Evolutionary conservation across 768 basidiomycete genomes (phyloP).

Genomic region (Dioszegia crocea): DNA sequence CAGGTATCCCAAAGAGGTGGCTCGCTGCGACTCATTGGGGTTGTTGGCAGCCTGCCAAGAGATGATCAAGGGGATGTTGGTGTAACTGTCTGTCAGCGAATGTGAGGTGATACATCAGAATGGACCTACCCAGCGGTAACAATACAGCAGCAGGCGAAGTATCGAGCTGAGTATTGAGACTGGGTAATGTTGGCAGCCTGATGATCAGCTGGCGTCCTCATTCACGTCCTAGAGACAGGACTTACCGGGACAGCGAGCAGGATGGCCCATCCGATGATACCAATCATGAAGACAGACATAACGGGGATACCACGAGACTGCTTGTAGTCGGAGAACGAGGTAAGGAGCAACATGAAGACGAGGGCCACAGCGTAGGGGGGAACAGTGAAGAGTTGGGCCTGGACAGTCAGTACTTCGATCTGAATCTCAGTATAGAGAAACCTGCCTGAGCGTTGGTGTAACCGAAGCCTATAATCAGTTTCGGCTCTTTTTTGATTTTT

Average conservation of each 20-base stretch:
- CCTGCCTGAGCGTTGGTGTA: slow-evolving; percentile 28
- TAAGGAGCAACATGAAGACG: slow-evolving; percentile 47
- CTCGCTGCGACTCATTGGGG: slow-evolving; percentile 47
- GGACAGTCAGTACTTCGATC: background rate
- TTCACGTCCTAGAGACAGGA: background rate
- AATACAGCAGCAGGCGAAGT: slow-evolving; percentile 51
- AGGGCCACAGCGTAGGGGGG: slow-evolving; percentile 51
- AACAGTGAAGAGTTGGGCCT: slow-evolving; percentile 47
- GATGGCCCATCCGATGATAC: slow-evolving; percentile 45
- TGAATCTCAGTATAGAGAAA: background rate
- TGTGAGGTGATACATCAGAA: background rate
- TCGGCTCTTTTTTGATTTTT: too few relatives aligned
- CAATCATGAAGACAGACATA: slow-evolving; percentile 45
- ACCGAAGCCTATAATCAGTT: slow-evolving; percentile 50
- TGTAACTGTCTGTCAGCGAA: background rate
- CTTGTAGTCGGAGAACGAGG: slow-evolving; percentile 39
- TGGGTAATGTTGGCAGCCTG: slow-evolving; percentile 20
- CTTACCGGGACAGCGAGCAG: slow-evolving; percentile 35
- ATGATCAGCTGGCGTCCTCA: background rate
- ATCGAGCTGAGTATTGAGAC: slow-evolving; percentile 43
- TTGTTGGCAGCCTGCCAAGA: slow-evolving; percentile 48
- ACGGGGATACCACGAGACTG: slow-evolving; percentile 42
- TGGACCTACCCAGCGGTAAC: slow-evolving; percentile 38
- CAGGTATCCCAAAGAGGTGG: slow-evolving; percentile 51
- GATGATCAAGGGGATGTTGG: slow-evolving; percentile 13